Conservation (phyloP, 495 filamentous ascomycete species). For the Cryomyces minteri region DNA sequence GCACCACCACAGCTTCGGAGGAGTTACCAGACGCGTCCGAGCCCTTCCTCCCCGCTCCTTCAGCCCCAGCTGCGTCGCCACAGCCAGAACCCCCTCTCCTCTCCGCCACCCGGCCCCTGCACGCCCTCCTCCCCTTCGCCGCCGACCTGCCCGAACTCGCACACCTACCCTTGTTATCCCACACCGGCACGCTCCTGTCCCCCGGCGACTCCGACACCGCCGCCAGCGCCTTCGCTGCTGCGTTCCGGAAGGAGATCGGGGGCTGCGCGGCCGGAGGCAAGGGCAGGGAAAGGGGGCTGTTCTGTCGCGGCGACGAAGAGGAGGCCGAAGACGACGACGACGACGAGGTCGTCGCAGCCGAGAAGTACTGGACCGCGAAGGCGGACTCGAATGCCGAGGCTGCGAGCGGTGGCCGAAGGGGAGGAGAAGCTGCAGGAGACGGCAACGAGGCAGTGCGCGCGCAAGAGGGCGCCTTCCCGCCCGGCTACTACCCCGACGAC, state of each 20-base stretch:
- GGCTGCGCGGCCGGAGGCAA: constrained; percentile 12
- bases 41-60: constrained; percentile 11
- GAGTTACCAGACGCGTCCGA: constrained; percentile 3
- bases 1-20: background rate
- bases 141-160: constrained; percentile 18
- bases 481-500: no score
- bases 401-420: no score
- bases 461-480: no score
- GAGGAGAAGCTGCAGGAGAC: no score
- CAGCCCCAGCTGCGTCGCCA: constrained; percentile 1
- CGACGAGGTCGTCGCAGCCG: background rate
- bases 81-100: constrained; percentile 9
- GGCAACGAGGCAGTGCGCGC: no score
- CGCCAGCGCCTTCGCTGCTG: constrained; percentile 3
- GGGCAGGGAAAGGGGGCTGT: constrained; percentile 15
- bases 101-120: constrained; percentile 9
- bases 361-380: background rate
- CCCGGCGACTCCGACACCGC: background rate
- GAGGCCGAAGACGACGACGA: constrained; percentile 2
- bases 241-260: constrained; percentile 14
- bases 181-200: constrained; percentile 8
- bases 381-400: no score
- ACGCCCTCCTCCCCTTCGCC: constrained; percentile 17
- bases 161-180: constrained; percentile 13
- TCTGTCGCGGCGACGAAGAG: constrained; percentile 16